phyloP scores from a whole-genome alignment of 495 filamentous ascomycete species.

The Annulohypoxylon maeteangense region DNA sequence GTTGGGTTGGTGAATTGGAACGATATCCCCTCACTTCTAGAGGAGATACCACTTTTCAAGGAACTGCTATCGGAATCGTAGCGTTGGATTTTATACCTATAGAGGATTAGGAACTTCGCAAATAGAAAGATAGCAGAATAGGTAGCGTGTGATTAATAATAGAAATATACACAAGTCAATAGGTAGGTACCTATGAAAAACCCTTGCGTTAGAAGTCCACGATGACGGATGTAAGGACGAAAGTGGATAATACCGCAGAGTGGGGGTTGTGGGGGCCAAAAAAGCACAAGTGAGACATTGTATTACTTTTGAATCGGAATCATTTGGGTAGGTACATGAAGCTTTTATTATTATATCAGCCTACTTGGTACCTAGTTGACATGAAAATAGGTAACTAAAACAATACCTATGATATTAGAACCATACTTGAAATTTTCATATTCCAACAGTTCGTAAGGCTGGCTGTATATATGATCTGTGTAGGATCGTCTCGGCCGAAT shows the following conservation, averaged over 20 bases:
- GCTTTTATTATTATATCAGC: no score
- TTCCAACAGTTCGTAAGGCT: not conserved
- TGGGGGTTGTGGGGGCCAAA: no score
- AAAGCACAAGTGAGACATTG: no score
- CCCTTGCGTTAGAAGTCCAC: no score
- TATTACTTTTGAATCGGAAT: no score
- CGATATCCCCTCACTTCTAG: not conserved
- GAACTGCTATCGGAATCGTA: not conserved
- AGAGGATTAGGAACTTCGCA: not conserved
- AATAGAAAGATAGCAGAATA: not conserved
- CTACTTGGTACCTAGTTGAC: no score
- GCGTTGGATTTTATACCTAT: not conserved
- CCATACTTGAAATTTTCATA: no score
- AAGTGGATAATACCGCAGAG: no score
- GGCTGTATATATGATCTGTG: not conserved
- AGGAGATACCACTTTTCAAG: not conserved
- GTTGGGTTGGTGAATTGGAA: not conserved
- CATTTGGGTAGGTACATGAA: no score
- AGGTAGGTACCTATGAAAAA: not conserved
- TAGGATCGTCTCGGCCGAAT: not conserved
- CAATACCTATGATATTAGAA: no score
- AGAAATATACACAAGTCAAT: not conserved
- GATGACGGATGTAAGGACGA: no score
- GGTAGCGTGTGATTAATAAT: not conserved
- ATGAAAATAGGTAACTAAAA: no score